phyloP scores from a whole-genome alignment of 2,329 filamentous ascomycete genomes.

The Diaporthe destruens region DNA sequence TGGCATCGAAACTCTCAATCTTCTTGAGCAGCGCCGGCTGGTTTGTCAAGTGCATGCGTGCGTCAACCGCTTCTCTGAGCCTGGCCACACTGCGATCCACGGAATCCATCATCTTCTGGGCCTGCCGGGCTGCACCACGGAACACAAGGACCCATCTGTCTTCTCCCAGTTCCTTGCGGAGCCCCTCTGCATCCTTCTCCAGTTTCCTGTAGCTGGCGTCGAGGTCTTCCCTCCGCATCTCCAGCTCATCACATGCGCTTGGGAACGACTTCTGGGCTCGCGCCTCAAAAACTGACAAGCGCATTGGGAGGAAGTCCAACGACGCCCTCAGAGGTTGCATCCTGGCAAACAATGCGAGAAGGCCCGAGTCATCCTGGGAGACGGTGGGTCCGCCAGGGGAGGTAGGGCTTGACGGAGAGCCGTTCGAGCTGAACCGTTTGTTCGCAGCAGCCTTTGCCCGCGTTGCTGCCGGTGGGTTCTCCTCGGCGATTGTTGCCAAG shows the following conservation, averaged over 20 bases:
- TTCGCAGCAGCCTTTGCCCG: conserved; percentile 63
- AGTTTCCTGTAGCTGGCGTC: conserved; percentile 91
- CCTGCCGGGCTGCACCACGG: conserved; percentile 89
- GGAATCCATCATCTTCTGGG: conserved; percentile 96
- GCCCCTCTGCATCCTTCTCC: conserved; percentile 88
- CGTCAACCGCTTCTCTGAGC: conserved; percentile 83
- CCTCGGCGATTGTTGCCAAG: conserved; percentile 92
- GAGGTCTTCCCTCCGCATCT: conserved; percentile 78
- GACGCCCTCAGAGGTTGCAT: conserved; percentile 96
- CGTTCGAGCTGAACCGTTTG: conserved; percentile 77
- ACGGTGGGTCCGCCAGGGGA: conserved; percentile 70
- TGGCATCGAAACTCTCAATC: conserved; percentile 93
- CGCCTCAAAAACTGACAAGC: conserved; percentile 85
- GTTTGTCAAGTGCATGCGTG: conserved; percentile 79
- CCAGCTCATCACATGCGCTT: conserved; percentile 89
- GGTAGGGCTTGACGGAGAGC: conserved; percentile 72
- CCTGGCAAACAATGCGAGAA: conserved; percentile 90
- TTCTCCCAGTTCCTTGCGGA: conserved; percentile 91
- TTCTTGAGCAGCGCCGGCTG: conserved; percentile 80
- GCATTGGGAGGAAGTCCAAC: conserved; percentile 95
- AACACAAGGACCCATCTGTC: conserved; percentile 98
- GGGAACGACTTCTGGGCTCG: conserved; percentile 85
- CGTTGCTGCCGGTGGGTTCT: conserved; percentile 72
- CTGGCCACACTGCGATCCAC: conserved; percentile 89
- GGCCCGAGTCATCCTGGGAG: conserved; percentile 84